A percentile compares a stretch with the other conserved stretches of the same genome.
Conservation (phyloP, 2,329 filamentous ascomycete genomes). For the Cladophialophora yegresii region DNA sequence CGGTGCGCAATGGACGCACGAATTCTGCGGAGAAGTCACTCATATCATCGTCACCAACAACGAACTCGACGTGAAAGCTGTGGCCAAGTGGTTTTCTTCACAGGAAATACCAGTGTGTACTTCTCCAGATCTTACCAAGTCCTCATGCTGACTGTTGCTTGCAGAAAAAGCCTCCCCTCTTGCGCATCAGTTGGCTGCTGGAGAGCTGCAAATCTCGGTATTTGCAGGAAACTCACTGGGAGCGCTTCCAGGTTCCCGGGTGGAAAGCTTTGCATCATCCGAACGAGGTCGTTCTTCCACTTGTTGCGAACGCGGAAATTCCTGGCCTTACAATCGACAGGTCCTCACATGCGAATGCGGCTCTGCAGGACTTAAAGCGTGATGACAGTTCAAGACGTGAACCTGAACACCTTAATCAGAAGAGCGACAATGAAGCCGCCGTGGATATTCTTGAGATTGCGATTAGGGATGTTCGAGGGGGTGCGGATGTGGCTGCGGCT, state of each 20-base stretch:
- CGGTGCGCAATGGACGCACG: conserved; percentile 70
- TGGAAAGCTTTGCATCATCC: conserved; percentile 3
- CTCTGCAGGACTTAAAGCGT: background rate
- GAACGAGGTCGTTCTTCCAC: background rate
- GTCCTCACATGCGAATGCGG: background rate
- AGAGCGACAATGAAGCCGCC: conserved; percentile 39
- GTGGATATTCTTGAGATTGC: conserved; percentile 41
- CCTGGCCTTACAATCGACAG: background rate
- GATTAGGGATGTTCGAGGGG: conserved; percentile 22
- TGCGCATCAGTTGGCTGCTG: conserved; percentile 68
- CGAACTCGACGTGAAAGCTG: conserved; percentile 34
- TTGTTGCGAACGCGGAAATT: background rate
- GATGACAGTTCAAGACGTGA: background rate
- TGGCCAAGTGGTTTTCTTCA: conserved; percentile 18
- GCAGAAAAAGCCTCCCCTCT: conserved; percentile 37
- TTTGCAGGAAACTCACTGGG: conserved; percentile 61
- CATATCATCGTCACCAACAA: conserved; percentile 69
- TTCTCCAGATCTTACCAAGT: background rate
- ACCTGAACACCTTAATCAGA: background rate
- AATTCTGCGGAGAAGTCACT: conserved; percentile 47
- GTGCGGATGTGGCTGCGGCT: conserved; percentile 4
- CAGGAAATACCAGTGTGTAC: conserved; percentile 47
- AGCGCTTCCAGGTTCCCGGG: conserved; percentile 58
- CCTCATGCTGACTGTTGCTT: conserved; percentile 2
- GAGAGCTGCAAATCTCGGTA: conserved; percentile 65